Percentiles rank a stretch among this genome's conserved stretches.
phyloP scores from a whole-genome alignment of 1,139 yeast species.

The Cylindricascospora bacillispora region DNA sequence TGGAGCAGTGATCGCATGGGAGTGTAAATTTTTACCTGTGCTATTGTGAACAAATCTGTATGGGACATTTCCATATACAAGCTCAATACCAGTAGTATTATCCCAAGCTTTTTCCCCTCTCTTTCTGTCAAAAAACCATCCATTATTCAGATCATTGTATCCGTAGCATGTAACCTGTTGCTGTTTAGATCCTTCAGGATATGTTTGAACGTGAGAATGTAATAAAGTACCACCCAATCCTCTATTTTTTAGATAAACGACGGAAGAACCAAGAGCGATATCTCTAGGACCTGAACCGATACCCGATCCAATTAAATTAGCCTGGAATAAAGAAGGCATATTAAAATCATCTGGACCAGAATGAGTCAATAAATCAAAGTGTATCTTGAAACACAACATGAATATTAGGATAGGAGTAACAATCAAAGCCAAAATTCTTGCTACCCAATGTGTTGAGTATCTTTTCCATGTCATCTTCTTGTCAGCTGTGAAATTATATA shows the following conservation, averaged over 20 bases:
- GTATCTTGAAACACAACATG: slow-evolving; percentile 56
- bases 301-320: slow-evolving; percentile 69
- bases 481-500: slow-evolving; percentile 59
- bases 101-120: slow-evolving; percentile 43
- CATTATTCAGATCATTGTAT: slow-evolving; percentile 85
- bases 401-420: slow-evolving; percentile 52
- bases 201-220: slow-evolving; percentile 93
- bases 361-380: slow-evolving; percentile 59
- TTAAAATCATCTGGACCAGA: slow-evolving; percentile 94
- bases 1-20: slow-evolving; percentile 78
- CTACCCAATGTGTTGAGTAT: slow-evolving; percentile 49
- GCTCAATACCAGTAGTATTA: slow-evolving; percentile 39
- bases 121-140: slow-evolving; percentile 73
- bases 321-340: slow-evolving; percentile 96
- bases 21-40: slow-evolving; percentile 85
- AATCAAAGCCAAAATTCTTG: slow-evolving; percentile 52
- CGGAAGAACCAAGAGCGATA: slow-evolving; percentile 63
- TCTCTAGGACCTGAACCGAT: slow-evolving; percentile 86
- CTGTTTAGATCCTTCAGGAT: slow-evolving; percentile 90
- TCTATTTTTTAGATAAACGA: slow-evolving; percentile 74
- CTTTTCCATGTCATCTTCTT: slow-evolving; percentile 36
- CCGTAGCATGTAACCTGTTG: slow-evolving; percentile 94
- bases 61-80: slow-evolving; percentile 55
- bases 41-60: slow-evolving; percentile 67
- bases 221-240: slow-evolving; percentile 88